Evolutionary conservation across 2,329 filamentous ascomycete species (phyloP).

Genomic region (Rhynchosporium agropyri): DNA sequence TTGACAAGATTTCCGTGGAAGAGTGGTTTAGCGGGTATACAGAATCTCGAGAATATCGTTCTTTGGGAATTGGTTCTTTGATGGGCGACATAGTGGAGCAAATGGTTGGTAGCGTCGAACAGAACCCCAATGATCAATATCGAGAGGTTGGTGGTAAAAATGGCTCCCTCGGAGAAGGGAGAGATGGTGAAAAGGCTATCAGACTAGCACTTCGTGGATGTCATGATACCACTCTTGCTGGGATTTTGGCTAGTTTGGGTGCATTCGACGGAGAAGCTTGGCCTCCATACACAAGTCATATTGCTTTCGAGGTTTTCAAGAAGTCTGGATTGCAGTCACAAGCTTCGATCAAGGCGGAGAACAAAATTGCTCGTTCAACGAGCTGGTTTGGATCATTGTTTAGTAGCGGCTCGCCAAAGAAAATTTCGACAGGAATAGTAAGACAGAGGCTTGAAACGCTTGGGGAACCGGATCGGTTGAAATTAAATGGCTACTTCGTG

Average conservation of each 20-base stretch:
- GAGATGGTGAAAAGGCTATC: conserved; percentile 56
- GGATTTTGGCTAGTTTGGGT: conserved; percentile 74
- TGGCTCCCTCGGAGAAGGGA: conserved; percentile 45
- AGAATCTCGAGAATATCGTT: conserved; percentile 85
- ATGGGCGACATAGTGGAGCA: conserved; percentile 80
- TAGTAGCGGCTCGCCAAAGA: conserved; percentile 33
- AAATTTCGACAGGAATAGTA: conserved; percentile 53
- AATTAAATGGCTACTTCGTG: conserved; percentile 79
- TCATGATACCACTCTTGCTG: conserved; percentile 91
- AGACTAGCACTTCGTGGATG: conserved; percentile 83
- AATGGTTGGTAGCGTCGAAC: conserved; percentile 70
- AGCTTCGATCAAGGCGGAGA: conserved; percentile 20
- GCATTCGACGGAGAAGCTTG: conserved; percentile 73
- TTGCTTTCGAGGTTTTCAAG: conserved; percentile 88
- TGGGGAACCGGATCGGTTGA: conserved; percentile 57
- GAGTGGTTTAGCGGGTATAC: conserved; percentile 92
- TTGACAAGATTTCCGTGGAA: conserved; percentile 76
- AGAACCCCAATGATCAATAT: conserved; percentile 54
- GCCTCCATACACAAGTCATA: conserved; percentile 92
- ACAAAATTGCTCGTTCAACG: conserved; percentile 12
- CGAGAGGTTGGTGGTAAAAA: conserved; percentile 50
- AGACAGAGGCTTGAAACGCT: conserved; percentile 62
- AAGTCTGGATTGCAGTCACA: conserved; percentile 45
- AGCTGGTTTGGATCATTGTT: conserved; percentile 37
- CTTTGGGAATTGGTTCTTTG: conserved; percentile 81